Evolutionary conservation across 768 basidiomycete species (phyloP).

Genomic region (Tricholoma sp.): DNA sequence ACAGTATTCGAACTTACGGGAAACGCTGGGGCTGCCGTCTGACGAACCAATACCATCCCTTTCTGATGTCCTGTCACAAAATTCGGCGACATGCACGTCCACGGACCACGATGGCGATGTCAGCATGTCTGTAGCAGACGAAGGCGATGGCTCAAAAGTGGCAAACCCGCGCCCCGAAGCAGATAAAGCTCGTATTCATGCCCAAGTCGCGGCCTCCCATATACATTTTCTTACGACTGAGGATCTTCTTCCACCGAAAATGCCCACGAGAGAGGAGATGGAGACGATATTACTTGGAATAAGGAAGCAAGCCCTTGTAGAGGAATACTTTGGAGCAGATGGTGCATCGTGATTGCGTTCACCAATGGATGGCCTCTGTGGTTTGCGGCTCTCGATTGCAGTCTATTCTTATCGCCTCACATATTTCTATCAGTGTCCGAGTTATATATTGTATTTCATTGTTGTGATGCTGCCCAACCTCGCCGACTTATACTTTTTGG

Average conservation of each 20-base stretch:
- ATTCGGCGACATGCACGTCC: conserved; percentile 50
- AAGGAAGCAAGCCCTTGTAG: conserved; percentile 76
- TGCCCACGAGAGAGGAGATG: conserved; percentile 78
- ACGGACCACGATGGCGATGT: conserved; percentile 39
- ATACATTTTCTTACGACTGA: conserved; percentile 74
- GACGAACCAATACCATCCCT: conserved; percentile 51
- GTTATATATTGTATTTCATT: too few relatives aligned
- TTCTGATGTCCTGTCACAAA: conserved; percentile 29
- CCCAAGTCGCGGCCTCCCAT: conserved; percentile 58
- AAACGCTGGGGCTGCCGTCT: conserved; percentile 43
- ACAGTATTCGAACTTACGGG: conserved; percentile 50
- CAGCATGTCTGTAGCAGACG: conserved; percentile 29
- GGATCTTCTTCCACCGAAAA: conserved; percentile 66
- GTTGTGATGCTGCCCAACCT: too few relatives aligned
- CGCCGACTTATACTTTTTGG: too few relatives aligned
- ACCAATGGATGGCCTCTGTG: background rate
- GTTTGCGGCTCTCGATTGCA: background rate
- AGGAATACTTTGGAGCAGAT: conserved; percentile 58
- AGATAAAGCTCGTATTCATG: conserved; percentile 34
- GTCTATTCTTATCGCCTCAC: background rate
- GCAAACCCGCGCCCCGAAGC: conserved; percentile 17
- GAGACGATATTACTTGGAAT: conserved; percentile 68
- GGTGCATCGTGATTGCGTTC: conserved; percentile 9
- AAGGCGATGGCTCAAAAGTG: conserved; percentile 28
- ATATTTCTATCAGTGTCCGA: too few relatives aligned